Evolutionary conservation across 2,329 filamentous ascomycete genomes (phyloP).

Genomic region (Claviceps fusiformis): DNA sequence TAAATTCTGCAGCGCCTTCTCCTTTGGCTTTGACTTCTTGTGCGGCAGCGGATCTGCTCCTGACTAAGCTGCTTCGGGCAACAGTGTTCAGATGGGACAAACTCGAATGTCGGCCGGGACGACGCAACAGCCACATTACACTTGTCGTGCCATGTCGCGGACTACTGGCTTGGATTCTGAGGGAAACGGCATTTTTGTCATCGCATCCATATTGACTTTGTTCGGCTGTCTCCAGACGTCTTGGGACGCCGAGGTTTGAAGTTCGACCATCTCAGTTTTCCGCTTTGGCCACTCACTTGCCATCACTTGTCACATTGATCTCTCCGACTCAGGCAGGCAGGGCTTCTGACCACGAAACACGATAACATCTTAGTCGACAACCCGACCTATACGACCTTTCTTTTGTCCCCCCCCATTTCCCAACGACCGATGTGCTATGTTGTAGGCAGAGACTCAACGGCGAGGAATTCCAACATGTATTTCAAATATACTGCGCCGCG

Average conservation of each 20-base stretch:
- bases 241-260: neutral
- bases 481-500: conserved; percentile 31
- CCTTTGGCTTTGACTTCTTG: neutral
- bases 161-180: neutral
- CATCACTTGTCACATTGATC: neutral
- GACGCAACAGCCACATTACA: no score
- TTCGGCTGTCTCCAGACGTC: neutral
- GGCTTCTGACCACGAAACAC: neutral
- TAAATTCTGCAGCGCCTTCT: neutral
- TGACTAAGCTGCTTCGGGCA: conserved; percentile 9
- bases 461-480: conserved; percentile 24
- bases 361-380: neutral
- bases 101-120: neutral
- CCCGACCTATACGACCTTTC: neutral
- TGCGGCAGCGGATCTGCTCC: neutral
- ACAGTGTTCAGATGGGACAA: conserved; percentile 1
- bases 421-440: conserved; percentile 3
- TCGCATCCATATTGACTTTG: neutral
- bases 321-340: neutral
- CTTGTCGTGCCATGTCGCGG: neutral
- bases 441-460: neutral
- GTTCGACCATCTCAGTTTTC: neutral
- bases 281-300: neutral
- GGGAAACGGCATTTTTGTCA: neutral
- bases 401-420: neutral